Evolutionary conservation across 225 moss, liverwort and hornwort species (phyloP).

Genomic region (Pleurozium schreberi): DNA sequence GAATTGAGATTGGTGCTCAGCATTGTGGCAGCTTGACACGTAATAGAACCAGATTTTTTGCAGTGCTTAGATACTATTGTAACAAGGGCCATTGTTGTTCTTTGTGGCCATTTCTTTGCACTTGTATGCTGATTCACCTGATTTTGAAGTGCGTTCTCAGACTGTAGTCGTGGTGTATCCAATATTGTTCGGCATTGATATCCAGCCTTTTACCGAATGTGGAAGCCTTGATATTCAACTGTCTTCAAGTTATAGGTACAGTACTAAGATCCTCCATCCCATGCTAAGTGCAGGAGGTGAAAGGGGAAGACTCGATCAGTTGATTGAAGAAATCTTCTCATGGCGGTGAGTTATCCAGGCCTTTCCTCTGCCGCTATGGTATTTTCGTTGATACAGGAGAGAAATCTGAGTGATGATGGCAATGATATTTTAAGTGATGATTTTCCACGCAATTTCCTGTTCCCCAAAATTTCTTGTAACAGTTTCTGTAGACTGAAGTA

Average conservation of each 20-base stretch:
- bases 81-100: neutral
- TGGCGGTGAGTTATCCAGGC: constrained; percentile 25
- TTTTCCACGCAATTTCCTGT: neutral
- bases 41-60: neutral
- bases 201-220: neutral
- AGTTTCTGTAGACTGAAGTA: neutral
- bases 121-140: neutral
- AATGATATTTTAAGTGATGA: neutral
- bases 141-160: neutral
- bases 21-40: neutral
- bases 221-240: neutral
- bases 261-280: neutral
- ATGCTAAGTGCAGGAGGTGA: constrained; percentile 10
- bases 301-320: neutral
- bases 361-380: neutral
- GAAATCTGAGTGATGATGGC: neutral
- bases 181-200: neutral
- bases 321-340: constrained; percentile 7
- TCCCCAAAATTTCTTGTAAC: neutral
- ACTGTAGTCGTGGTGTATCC: neutral
- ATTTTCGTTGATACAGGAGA: neutral
- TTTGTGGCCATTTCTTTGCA: neutral
- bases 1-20: neutral
- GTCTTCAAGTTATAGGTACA: neutral
- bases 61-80: neutral